A percentile compares a stretch with the other conserved stretches of the same genome.
Evolutionary conservation across 768 basidiomycete genomes (phyloP).

Genomic region (Russula virescens): DNA sequence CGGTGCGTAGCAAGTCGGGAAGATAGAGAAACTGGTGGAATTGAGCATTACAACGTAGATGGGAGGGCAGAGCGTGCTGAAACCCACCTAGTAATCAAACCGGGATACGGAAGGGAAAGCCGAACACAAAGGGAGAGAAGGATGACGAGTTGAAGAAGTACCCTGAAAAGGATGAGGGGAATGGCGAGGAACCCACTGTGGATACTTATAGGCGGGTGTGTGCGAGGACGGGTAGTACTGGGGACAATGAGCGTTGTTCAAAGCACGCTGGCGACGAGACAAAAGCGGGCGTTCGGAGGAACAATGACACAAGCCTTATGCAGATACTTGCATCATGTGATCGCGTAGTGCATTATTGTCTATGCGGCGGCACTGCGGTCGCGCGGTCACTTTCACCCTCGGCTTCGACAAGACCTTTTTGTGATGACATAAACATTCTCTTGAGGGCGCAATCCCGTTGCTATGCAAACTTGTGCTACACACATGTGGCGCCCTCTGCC

Average conservation of each 20-base stretch:
- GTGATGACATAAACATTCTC: not conserved
- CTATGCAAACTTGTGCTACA: not conserved
- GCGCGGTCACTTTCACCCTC: no score
- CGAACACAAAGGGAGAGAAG: constrained; percentile 13
- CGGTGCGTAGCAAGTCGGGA: constrained; percentile 27
- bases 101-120: constrained; percentile 12
- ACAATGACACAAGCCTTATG: constrained; percentile 26
- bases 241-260: constrained; percentile 30
- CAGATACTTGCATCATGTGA: constrained; percentile 29
- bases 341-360: constrained; percentile 22
- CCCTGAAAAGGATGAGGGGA: constrained; percentile 16
- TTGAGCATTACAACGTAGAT: not conserved
- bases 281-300: constrained; percentile 27
- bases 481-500: not conserved
- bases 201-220: constrained; percentile 30
- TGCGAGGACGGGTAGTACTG: constrained; percentile 18
- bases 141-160: constrained; percentile 1
- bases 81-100: constrained; percentile 9
- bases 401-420: constrained; percentile 4
- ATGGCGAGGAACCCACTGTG: not conserved
- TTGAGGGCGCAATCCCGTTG: not conserved
- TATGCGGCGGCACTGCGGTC: not conserved
- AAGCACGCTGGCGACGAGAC: constrained; percentile 28
- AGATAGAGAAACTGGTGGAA: constrained; percentile 1
- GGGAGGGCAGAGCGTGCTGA: not conserved